Base-by-base conservation (phyloP, 768 basidiomycete species). In the Mycena chlorophos region DNA sequence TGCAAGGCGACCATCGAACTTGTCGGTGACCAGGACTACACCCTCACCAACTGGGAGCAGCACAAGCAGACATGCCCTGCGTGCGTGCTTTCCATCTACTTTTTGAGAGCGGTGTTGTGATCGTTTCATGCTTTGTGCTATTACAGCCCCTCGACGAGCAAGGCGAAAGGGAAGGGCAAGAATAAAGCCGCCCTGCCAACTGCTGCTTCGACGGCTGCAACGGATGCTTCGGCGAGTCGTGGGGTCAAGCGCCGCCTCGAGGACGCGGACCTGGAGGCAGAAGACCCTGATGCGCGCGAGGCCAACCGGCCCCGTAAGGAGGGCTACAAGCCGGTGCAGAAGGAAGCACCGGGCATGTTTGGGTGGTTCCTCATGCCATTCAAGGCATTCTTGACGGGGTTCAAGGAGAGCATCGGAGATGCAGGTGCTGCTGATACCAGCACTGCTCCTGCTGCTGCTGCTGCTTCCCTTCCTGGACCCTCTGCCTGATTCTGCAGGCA, bases 311-410 rank as follows among this genome's bases (percentile, higher is more conserved):
- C 78, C 14, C 78, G 86, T 30, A 81, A 68, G 28, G 79, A 77
- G 49, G 68, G 65, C 0, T 81, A 81, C 67, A 65, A 68, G 39
- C 72, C 76, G 0, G 75, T 81, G 3, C 66, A 71, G 55, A 72
- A 66, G 57, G 80, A 83, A 26, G 66, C 74, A 5, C 78, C 81
- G n/a, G 72, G 73, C 40, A 59, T 77, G 29, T 64, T 84, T 51
- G 81, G 80, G 29, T 87, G 83, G 86, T 75, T 88, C 63, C 69
- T 82, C 68, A 71, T 81, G 37, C 86, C 87, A 4, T 74, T 87
- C 69, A 78, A 80, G 64, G 81, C 82, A 5, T 87, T 89, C 66
- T 74, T 84, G 52, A 78, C 81, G 58, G 87, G 86, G 19, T 87
- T 89, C 71, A 80, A 80, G 61, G 85, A 87, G 69, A 82, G 83